These are phyloP conservation scores for Chrysoporthe deuterocubensis DNA, from an alignment of 2,329 filamentous ascomycete species.

Conservation along the genomic window DNA sequence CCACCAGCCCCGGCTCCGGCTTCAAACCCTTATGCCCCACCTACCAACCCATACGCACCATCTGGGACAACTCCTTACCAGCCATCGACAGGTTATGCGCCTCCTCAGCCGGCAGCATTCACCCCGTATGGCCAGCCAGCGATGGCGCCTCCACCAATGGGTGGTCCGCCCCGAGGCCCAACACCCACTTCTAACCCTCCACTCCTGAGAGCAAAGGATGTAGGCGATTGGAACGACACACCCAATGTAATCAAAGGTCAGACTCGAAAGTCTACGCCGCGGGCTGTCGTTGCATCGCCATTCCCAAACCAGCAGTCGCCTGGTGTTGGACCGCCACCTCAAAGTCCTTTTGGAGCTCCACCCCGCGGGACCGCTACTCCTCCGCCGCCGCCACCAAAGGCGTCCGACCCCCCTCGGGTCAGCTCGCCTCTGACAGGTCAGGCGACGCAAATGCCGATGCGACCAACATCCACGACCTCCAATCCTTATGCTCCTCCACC, in stretches of 20 bases:
- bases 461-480: conserved; percentile 61
- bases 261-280: conserved; percentile 75
- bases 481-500: conserved; percentile 68
- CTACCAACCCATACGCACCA: conserved; percentile 38
- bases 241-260: conserved; percentile 82
- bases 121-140: conserved; percentile 43
- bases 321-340: conserved; percentile 54
- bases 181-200: conserved; percentile 71
- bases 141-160: conserved; percentile 37
- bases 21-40: conserved; percentile 41
- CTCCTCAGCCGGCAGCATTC: conserved; percentile 39
- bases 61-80: conserved; percentile 35
- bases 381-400: conserved; percentile 81
- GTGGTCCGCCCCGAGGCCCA: conserved; percentile 57
- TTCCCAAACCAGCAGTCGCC: conserved; percentile 67
- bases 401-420: conserved; percentile 66
- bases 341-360: conserved; percentile 56
- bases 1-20: conserved; percentile 34
- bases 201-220: conserved; percentile 71
- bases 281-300: conserved; percentile 71
- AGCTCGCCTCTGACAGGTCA: conserved; percentile 70
- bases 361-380: conserved; percentile 70
- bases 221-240: conserved; percentile 92
- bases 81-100: conserved; percentile 22
- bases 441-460: conserved; percentile 47